These are phyloP conservation scores for Penicillium longicatenatum DNA, from an alignment of 495 filamentous ascomycete genomes.

Conservation along the genomic window DNA sequence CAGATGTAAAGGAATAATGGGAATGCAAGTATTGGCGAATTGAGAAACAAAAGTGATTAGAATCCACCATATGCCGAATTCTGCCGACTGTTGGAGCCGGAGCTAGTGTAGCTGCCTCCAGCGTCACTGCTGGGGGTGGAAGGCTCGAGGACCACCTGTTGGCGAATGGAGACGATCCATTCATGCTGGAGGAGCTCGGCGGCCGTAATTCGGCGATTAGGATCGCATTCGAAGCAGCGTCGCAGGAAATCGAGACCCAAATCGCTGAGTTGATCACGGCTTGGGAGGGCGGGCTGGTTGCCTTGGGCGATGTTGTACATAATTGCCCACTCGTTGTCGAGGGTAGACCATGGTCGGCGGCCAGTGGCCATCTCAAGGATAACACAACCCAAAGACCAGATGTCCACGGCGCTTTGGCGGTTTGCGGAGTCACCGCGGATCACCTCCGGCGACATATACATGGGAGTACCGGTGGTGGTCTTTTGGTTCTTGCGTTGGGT, in stretches of 20 bases:
- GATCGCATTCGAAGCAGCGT: slow-evolving; percentile 86
- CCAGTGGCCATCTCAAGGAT: slow-evolving; percentile 98
- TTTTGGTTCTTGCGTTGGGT: slow-evolving; percentile 68
- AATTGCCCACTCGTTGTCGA: slow-evolving; percentile 99
- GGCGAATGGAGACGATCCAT: slow-evolving; percentile 78
- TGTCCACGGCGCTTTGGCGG: slow-evolving; percentile 88
- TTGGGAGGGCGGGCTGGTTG: slow-evolving; percentile 83
- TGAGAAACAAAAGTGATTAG: neutral
- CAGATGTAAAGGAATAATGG: neutral
- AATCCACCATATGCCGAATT: slow-evolving; percentile 36
- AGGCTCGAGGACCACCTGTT: slow-evolving; percentile 59
- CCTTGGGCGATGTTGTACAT: slow-evolving; percentile 99
- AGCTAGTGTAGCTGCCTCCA: slow-evolving; percentile 34
- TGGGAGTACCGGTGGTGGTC: slow-evolving; percentile 95
- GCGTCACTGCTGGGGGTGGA: slow-evolving; percentile 48
- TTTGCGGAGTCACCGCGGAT: slow-evolving; percentile 78
- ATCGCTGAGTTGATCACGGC: slow-evolving; percentile 78
- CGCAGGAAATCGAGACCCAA: slow-evolving; percentile 85
- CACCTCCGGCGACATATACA: slow-evolving; percentile 99
- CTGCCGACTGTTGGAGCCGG: slow-evolving; percentile 35
- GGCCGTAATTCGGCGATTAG: slow-evolving; percentile 74
- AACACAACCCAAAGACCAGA: slow-evolving; percentile 97
- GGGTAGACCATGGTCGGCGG: slow-evolving; percentile 89
- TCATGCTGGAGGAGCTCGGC: slow-evolving; percentile 92
- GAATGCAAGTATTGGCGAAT: slow-evolving; percentile 1